Conservation (phyloP, 2,329 filamentous ascomycete genomes). For the Sordariomycetes sp. region DNA sequence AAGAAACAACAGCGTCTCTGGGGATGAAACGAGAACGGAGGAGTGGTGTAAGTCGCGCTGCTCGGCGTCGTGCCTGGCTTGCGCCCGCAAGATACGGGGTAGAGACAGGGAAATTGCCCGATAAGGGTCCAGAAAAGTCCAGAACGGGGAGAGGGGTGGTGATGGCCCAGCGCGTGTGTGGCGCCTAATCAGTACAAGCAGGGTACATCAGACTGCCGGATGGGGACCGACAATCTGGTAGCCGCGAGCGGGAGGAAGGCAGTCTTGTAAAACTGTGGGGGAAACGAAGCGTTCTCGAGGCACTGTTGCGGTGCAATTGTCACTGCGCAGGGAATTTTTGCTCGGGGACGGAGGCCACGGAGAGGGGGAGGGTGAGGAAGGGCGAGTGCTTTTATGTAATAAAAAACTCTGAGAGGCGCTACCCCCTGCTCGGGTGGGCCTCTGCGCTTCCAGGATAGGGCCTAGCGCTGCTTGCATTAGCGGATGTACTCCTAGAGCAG, state of each 20-base stretch:
- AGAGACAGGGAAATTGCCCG: constrained; percentile 4
- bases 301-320: background rate
- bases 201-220: background rate
- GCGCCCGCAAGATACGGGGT: constrained; percentile 6
- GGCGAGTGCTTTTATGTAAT: constrained; percentile 5
- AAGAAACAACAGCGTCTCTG: background rate
- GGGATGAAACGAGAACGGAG: background rate
- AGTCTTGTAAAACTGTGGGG: background rate
- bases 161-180: constrained; percentile 3
- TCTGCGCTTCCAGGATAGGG: background rate
- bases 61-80: constrained; percentile 2
- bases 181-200: constrained; percentile 4
- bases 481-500: background rate
- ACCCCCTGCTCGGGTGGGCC: background rate
- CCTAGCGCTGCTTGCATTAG: background rate
- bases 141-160: constrained; percentile 1
- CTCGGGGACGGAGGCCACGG: background rate
- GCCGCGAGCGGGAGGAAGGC: background rate
- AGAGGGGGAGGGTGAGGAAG: background rate
- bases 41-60: background rate
- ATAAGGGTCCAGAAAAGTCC: constrained; percentile 2
- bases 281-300: background rate
- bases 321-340: background rate
- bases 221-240: constrained; percentile 4
- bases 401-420: background rate